These are phyloP conservation scores for Hygrocybe punicea DNA, from an alignment of 768 basidiomycete genomes.

Conservation along the genomic window DNA sequence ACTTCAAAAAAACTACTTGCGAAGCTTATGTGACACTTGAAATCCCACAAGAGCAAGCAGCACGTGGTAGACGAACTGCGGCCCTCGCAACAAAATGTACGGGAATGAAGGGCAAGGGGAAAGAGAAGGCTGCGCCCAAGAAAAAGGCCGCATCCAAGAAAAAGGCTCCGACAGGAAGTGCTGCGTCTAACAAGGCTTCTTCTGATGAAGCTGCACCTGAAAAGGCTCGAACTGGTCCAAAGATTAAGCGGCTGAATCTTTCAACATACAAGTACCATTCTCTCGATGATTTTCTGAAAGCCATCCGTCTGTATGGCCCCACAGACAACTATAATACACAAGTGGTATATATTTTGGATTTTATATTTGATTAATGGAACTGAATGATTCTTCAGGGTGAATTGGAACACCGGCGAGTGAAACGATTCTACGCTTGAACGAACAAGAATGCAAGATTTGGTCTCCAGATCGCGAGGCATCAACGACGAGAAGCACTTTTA, in stretches of 20 bases:
- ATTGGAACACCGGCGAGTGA: constrained; percentile 33
- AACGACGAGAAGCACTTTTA: constrained; percentile 8
- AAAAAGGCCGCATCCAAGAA: constrained; percentile 24
- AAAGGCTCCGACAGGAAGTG: constrained; percentile 25
- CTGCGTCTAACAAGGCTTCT: constrained; percentile 7
- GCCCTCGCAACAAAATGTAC: not conserved
- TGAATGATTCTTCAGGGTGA: constrained; percentile 30
- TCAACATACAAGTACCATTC: constrained; percentile 39
- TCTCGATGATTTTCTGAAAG: constrained; percentile 33
- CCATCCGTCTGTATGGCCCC: constrained; percentile 33
- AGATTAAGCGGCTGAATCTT: constrained; percentile 27
- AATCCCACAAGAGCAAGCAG: constrained; percentile 36
- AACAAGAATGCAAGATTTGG: constrained; percentile 23
- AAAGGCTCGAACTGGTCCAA: constrained; percentile 6
- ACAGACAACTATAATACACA: constrained; percentile 43
- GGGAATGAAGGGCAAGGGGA: not conserved
- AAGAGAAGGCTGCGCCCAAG: not conserved
- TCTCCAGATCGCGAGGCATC: constrained; percentile 21
- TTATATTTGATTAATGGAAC: not conserved
- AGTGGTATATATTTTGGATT: constrained; percentile 27
- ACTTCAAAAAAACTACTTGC: constrained; percentile 28
- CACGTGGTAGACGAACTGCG: constrained; percentile 20
- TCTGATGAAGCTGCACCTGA: constrained; percentile 8
- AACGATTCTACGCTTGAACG: constrained; percentile 30
- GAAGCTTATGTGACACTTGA: constrained; percentile 28